Percentiles rank a stretch among this genome's conserved stretches.
Evolutionary conservation across 2,329 filamentous ascomycete species (phyloP).

Genomic region (Fusarium sp.): DNA sequence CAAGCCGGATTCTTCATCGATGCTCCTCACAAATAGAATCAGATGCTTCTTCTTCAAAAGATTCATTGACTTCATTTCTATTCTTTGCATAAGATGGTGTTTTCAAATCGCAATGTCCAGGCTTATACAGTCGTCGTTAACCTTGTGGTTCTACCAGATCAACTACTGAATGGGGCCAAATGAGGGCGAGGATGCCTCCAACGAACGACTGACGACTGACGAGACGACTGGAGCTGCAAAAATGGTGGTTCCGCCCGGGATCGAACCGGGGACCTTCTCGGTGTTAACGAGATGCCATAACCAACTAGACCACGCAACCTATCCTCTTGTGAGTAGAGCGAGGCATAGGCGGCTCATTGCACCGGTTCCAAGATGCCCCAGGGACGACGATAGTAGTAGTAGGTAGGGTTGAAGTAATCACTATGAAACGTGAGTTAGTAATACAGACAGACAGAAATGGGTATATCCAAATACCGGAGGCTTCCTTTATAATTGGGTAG

Average conservation of each 20-base stretch:
- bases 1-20: neutral
- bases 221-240: neutral
- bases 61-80: neutral
- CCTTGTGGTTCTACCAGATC: neutral
- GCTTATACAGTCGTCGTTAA: neutral
- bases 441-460: neutral
- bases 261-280: constrained; percentile 44
- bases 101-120: neutral
- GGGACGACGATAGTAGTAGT: neutral
- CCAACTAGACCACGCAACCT: constrained; percentile 42
- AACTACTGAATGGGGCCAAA: neutral
- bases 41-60: neutral
- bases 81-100: neutral
- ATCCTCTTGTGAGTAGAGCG: neutral
- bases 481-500: neutral
- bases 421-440: neutral
- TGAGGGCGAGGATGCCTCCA: neutral
- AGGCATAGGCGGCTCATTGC: neutral
- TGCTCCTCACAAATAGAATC: neutral
- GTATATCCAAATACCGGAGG: neutral
- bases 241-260: constrained; percentile 40
- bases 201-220: neutral
- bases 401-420: neutral
- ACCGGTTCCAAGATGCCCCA: neutral
- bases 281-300: constrained; percentile 41